Conservation (phyloP, 768 basidiomycete species). For the Punctularia strigosozonata region DNA sequence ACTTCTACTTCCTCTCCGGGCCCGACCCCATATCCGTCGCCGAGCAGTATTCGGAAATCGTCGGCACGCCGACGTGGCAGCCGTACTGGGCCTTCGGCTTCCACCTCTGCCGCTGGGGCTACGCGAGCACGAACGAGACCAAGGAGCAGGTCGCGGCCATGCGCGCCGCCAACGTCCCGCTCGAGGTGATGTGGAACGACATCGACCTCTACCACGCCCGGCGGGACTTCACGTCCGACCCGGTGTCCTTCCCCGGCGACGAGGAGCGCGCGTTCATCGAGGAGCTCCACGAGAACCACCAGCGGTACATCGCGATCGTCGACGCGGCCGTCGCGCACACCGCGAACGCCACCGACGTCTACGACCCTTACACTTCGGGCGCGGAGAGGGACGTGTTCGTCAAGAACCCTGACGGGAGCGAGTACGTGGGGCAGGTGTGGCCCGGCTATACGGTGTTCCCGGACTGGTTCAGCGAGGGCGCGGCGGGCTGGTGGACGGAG, state of each 20-base stretch:
- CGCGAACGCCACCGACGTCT: constrained; percentile 49
- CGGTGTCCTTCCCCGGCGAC: constrained; percentile 46
- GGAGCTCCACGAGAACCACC: too few species aligned
- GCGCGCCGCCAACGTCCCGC: constrained; percentile 62
- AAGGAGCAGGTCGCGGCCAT: constrained; percentile 40
- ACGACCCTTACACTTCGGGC: constrained; percentile 56
- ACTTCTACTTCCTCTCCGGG: constrained; percentile 66
- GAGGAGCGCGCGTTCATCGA: constrained; percentile 42
- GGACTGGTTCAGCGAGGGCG: constrained; percentile 47
- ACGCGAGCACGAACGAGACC: constrained; percentile 41
- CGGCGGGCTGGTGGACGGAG: constrained; percentile 50
- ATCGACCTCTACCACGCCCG: constrained; percentile 62
- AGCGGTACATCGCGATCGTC: constrained; percentile 63
- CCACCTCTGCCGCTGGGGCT: constrained; percentile 59
- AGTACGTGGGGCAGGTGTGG: constrained; percentile 70
- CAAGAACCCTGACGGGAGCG: constrained; percentile 61
- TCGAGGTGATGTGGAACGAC: constrained; percentile 79
- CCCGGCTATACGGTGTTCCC: constrained; percentile 64
- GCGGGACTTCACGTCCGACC: constrained; percentile 61
- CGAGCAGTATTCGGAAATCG: constrained; percentile 56
- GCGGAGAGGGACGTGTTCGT: constrained; percentile 59
- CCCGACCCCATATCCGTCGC: constrained; percentile 43
- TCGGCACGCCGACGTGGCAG: constrained; percentile 61
- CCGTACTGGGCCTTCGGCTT: constrained; percentile 73
- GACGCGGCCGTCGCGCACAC: constrained; percentile 50